Conservation (phyloP, 1,284 basidiomycete genomes). For the Xanthoconium separans region DNA sequence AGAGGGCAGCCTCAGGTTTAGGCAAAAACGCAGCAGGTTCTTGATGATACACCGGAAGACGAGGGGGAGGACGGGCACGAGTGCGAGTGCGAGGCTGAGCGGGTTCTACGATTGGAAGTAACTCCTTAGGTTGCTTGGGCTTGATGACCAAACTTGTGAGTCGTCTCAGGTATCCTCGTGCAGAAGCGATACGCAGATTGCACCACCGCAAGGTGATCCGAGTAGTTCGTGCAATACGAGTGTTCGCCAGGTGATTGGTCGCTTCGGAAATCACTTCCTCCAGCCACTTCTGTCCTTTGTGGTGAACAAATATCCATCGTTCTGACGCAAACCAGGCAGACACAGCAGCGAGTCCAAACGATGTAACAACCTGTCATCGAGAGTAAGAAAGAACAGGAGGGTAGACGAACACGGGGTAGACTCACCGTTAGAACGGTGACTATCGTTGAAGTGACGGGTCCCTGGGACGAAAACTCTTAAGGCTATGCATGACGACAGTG, state of each 20-base stretch:
- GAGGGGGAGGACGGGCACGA: slow-evolving; percentile 17
- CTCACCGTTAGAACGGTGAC: slow-evolving; percentile 71
- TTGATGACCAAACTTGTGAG: slow-evolving; percentile 30
- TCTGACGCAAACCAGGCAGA: slow-evolving; percentile 78
- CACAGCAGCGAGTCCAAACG: slow-evolving; percentile 71
- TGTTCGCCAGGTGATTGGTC: slow-evolving; percentile 41
- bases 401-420: slow-evolving; percentile 1
- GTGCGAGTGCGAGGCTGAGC: slow-evolving; percentile 14
- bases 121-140: slow-evolving; percentile 23
- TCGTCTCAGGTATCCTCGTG: slow-evolving; percentile 23
- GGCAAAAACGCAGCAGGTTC: slow-evolving; percentile 20
- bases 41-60: slow-evolving; percentile 16
- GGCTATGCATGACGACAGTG: slow-evolving; percentile 22
- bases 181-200: slow-evolving; percentile 23
- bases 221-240: slow-evolving; percentile 36
- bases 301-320: slow-evolving; percentile 66
- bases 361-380: slow-evolving; percentile 46
- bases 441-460: slow-evolving; percentile 58
- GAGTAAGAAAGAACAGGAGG: slow-evolving; percentile 10
- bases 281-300: slow-evolving; percentile 74
- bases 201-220: slow-evolving; percentile 28
- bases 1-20: slow-evolving; percentile 21
- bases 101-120: slow-evolving; percentile 28
- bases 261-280: slow-evolving; percentile 61
- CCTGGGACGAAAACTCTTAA: slow-evolving; percentile 37